Conservation (phyloP, 129 eudicot genomes). For the Lactuca saligna region DNA sequence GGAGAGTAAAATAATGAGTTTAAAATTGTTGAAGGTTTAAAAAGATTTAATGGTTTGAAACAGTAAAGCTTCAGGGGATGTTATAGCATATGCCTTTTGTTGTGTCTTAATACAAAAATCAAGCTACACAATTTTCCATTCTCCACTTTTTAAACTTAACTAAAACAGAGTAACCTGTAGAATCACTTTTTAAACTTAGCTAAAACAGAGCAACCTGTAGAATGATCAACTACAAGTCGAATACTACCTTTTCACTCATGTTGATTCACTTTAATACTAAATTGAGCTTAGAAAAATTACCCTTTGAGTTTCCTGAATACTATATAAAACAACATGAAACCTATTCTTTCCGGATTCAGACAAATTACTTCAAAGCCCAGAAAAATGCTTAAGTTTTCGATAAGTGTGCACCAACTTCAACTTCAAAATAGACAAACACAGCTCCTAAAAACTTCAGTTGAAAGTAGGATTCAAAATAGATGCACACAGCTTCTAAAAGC, state of each 20-base stretch:
- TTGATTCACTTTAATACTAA: not conserved
- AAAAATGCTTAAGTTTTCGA: not conserved
- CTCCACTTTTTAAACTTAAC: no score
- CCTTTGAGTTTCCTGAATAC: not conserved
- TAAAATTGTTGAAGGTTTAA: not conserved
- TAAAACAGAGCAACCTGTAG: no score
- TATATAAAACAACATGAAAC: not conserved
- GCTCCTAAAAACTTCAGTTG: no score
- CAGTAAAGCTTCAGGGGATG: not conserved
- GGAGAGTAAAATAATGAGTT: no score
- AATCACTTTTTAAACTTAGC: no score
- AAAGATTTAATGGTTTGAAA: not conserved
- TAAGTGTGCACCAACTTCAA: not conserved
- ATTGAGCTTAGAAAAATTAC: not conserved
- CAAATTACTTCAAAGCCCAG: not conserved
- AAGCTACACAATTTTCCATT: no score
- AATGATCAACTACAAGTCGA: not conserved
- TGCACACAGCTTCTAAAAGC: no score
- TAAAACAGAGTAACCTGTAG: no score
- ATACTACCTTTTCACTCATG: not conserved
- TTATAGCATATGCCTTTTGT: not conserved
- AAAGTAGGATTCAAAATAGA: no score
- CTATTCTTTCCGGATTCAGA: not conserved
- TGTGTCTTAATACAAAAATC: not conserved
- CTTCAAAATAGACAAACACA: not conserved